Base-by-base conservation (phyloP, 2,329 filamentous ascomycete genomes). In the Hymenoscyphus linearis region DNA sequence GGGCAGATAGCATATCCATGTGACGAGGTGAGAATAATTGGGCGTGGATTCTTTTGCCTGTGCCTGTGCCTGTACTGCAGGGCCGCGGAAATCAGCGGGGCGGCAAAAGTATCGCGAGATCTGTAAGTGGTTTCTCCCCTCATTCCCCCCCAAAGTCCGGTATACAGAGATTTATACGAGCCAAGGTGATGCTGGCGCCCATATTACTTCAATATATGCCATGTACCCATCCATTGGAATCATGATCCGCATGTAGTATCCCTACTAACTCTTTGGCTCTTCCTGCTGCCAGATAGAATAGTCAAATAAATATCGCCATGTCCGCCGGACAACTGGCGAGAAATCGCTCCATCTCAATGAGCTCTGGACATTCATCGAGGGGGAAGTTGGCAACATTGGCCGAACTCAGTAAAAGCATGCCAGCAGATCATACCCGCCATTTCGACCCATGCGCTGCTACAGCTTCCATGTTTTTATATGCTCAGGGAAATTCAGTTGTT, bases 381-480 rank as follows among this genome's bases (percentile, higher is more conserved):
- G 78, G 78, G 34, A 76, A 75, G 62, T 69, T 74, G 61, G 71
- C 74, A 34, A 76, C 79, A 70, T 73, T 79, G 69, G 78, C 79
- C 73, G 80, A 85, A 70, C 81, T 82, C 70, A 76, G 78, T 64
- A 57, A 61, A 40, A 67, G 59, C 61, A 80, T 84, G 79, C 77
- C 80, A 52, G 77, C 60, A 26, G 75, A 78, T 59, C 74, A 80
- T 26, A 72, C 78, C 65, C 80, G 79, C 68, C 82, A 86, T 64
- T 91, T 97, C 68, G 89, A 95, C 69, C 90, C 95, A 61, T 96
- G 90, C 74, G 91, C 92, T 18, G 92, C 95, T 34, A 98, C 95
- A 4, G 91, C 90, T 1, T 91, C 91, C 26, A 89, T 95, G 79
- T 89, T 99, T 67, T 82, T 99, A 27, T 97, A 96, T 75, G 87